Conservation (phyloP, 1,284 basidiomycete genomes). For the Leccinum fallax region DNA sequence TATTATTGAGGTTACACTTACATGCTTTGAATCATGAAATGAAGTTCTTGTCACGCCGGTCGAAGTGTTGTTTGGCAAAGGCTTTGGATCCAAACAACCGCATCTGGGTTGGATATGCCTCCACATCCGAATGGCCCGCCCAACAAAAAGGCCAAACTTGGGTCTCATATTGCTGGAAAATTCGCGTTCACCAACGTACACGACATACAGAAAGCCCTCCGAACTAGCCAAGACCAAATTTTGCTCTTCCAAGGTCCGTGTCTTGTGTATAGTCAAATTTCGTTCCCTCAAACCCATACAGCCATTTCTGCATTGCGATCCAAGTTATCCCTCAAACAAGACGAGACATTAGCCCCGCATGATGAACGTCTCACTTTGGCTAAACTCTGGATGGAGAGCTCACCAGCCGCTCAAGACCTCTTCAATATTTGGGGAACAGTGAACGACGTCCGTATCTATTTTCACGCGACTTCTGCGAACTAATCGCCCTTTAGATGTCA, state of each 20-base stretch:
- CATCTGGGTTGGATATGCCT: constrained; percentile 14
- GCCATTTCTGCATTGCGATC: constrained; percentile 47
- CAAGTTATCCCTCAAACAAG: constrained; percentile 27
- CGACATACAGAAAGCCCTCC: constrained; percentile 30
- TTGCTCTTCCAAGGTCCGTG: constrained; percentile 30
- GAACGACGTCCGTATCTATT: constrained; percentile 44
- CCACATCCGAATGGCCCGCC: not conserved
- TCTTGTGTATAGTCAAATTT: too few species aligned
- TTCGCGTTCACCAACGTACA: constrained; percentile 21
- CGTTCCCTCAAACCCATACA: constrained; percentile 23
- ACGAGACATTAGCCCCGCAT: constrained; percentile 39
- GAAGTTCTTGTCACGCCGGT: too few species aligned
- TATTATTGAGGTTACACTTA: too few species aligned
- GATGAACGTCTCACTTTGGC: constrained; percentile 62
- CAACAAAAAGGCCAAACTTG: constrained; percentile 19
- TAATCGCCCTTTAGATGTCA: constrained; percentile 36
- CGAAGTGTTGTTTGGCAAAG: constrained; percentile 27
- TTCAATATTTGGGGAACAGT: constrained; percentile 62
- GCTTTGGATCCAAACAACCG: constrained; percentile 32
- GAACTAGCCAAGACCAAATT: constrained; percentile 19
- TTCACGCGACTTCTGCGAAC: constrained; percentile 5
- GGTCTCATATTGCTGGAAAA: not conserved
- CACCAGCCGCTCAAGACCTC: constrained; percentile 58
- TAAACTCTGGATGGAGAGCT: constrained; percentile 60
- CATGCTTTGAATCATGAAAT: too few species aligned